These are phyloP conservation scores for Penicillium sp. DNA, from an alignment of 2,329 filamentous ascomycete species.

Conservation along the genomic window DNA sequence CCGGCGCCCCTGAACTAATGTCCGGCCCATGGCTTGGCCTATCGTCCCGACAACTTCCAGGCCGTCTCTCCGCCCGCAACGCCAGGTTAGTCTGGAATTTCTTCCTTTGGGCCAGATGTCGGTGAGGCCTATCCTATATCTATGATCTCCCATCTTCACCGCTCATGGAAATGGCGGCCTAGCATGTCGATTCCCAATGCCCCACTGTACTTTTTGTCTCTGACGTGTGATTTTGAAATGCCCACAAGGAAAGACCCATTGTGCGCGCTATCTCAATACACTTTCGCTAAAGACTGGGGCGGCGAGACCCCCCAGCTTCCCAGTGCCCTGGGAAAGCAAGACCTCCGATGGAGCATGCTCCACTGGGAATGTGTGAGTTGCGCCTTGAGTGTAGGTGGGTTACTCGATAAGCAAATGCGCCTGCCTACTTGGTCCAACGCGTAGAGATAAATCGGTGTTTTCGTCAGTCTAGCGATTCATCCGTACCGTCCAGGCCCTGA, in stretches of 20 bases:
- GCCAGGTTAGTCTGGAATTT: slow-evolving; percentile 23
- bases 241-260: slow-evolving; percentile 8
- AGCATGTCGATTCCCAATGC: neutral
- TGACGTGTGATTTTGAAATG: slow-evolving; percentile 1
- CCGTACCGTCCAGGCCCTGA: neutral
- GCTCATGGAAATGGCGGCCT: slow-evolving; percentile 14
- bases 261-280: slow-evolving; percentile 21
- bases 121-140: slow-evolving; percentile 15
- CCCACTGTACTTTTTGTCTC: neutral
- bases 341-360: slow-evolving; percentile 13
- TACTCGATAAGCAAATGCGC: neutral
- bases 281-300: slow-evolving; percentile 23
- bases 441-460: neutral
- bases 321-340: slow-evolving; percentile 9
- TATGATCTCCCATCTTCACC: slow-evolving; percentile 15
- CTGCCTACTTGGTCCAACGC: neutral
- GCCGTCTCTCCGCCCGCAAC: slow-evolving; percentile 9
- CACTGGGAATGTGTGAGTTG: slow-evolving; percentile 1
- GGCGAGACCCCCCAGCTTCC: slow-evolving; percentile 9
- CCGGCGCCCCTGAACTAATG: slow-evolving; percentile 30
- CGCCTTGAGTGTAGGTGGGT: neutral
- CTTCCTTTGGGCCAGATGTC: slow-evolving; percentile 13
- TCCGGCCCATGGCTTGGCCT: slow-evolving; percentile 18
- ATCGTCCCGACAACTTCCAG: slow-evolving; percentile 22
- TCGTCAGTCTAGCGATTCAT: neutral